phyloP scores from a whole-genome alignment of 1,284 basidiomycete genomes.

The Trametes polyzona region DNA sequence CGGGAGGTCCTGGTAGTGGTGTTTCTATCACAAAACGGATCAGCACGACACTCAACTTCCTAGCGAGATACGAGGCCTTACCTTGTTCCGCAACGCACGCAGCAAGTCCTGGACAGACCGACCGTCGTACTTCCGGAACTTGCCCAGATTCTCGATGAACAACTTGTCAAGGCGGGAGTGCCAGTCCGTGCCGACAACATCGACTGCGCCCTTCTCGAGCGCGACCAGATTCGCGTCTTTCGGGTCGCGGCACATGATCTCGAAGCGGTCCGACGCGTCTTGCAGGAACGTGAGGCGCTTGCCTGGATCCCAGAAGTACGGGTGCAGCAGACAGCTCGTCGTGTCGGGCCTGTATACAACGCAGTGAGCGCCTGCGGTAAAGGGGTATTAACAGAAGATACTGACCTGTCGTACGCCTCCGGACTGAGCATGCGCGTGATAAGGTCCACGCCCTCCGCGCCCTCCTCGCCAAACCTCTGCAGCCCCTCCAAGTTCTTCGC shows the following conservation, averaged over 20 bases:
- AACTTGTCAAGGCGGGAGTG: constrained; percentile 82
- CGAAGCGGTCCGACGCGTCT: constrained; percentile 96
- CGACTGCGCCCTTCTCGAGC: constrained; percentile 72
- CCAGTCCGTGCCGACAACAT: constrained; percentile 90
- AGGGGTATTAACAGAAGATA: constrained; percentile 16
- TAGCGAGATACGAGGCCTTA: constrained; percentile 32
- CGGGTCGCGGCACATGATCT: constrained; percentile 95
- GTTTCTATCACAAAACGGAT: constrained; percentile 67
- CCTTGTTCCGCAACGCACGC: constrained; percentile 94
- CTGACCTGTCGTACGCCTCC: constrained; percentile 74
- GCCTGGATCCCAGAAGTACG: constrained; percentile 94
- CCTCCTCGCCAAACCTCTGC: constrained; percentile 88
- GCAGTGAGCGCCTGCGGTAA: background rate
- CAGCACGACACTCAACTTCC: background rate
- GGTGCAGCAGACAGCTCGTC: constrained; percentile 84
- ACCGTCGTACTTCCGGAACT: constrained; percentile 96
- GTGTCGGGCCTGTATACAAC: constrained; percentile 77
- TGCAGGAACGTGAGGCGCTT: constrained; percentile 92
- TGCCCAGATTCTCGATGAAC: constrained; percentile 93
- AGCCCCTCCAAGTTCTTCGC: constrained; percentile 71
- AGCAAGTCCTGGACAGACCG: constrained; percentile 90
- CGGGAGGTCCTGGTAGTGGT: constrained; percentile 96
- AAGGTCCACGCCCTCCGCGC: constrained; percentile 81
- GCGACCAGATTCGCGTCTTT: constrained; percentile 76
- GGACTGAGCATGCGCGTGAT: constrained; percentile 78